phyloP scores from a whole-genome alignment of 2,329 filamentous ascomycete species.

The Fusarium drepaniforme region DNA sequence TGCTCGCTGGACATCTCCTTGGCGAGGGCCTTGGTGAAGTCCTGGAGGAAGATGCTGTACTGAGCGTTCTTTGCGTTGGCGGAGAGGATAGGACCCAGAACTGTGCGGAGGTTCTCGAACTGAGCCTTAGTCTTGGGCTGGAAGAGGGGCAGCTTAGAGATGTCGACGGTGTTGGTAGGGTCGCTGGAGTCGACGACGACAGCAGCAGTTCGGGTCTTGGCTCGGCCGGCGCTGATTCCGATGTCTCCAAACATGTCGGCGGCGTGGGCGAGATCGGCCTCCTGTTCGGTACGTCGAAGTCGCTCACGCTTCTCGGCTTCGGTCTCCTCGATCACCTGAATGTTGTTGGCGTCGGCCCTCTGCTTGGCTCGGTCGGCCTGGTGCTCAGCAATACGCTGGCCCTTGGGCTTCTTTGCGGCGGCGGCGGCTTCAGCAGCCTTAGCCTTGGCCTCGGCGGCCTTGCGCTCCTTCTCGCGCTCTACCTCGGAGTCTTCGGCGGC shows the following conservation, averaged over 20 bases:
- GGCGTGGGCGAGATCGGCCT: conserved; percentile 89
- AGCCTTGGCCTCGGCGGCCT: conserved; percentile 86
- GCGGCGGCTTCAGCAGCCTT: conserved; percentile 91
- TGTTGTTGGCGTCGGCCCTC: conserved; percentile 65
- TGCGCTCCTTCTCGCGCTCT: conserved; percentile 94
- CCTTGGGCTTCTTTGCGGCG: conserved; percentile 90
- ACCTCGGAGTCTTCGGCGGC: conserved; percentile 96
- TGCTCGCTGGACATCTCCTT: conserved; percentile 92
- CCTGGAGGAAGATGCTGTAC: conserved; percentile 90
- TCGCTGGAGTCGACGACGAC: conserved; percentile 80
- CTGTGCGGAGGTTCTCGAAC: conserved; percentile 83
- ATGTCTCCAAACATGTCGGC: conserved; percentile 89
- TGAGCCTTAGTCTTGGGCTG: conserved; percentile 89
- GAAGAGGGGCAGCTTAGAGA: conserved; percentile 85
- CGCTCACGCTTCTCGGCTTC: conserved; percentile 80
- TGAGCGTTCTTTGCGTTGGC: conserved; percentile 88
- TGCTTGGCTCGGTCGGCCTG: conserved; percentile 70
- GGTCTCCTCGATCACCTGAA: conserved; percentile 77
- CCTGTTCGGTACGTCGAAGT: conserved; percentile 83
- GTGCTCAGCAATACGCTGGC: conserved; percentile 86
- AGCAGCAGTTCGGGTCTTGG: conserved; percentile 72
- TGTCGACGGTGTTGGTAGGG: conserved; percentile 83
- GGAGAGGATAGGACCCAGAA: conserved; percentile 82
- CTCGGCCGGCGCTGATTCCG: conserved; percentile 74
- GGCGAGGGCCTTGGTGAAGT: conserved; percentile 87